Conservation (phyloP, 1,284 basidiomycete genomes). For the Cutaneotrichosporon curvatum region DNA sequence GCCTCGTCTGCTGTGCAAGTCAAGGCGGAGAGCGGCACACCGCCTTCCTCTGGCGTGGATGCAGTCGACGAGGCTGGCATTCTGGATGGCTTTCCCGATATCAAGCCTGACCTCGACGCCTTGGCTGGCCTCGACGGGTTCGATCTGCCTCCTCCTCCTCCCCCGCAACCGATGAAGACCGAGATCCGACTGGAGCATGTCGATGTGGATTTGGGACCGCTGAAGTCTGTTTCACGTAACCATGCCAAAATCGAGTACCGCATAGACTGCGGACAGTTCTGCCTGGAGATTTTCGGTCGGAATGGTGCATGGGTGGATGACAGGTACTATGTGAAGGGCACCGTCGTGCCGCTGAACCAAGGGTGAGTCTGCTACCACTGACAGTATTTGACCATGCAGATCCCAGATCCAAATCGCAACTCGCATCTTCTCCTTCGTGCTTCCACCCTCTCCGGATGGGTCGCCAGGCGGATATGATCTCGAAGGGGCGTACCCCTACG, state of each 20-base stretch:
- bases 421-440: constrained; percentile 91
- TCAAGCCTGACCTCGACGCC: constrained; percentile 13
- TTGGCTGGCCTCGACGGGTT: constrained; percentile 5
- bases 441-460: constrained; percentile 53
- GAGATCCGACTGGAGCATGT: constrained; percentile 52
- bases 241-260: constrained; percentile 85
- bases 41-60: no score
- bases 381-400: constrained; percentile 37
- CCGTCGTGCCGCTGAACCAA: constrained; percentile 70
- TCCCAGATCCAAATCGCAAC: constrained; percentile 98
- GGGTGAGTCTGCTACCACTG: constrained; percentile 52
- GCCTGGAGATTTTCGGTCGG: constrained; percentile 81
- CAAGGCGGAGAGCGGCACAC: no score
- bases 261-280: constrained; percentile 62
- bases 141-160: constrained; percentile 22
- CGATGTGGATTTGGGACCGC: constrained; percentile 91
- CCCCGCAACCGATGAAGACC: constrained; percentile 27
- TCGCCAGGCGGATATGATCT: constrained; percentile 18
- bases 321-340: constrained; percentile 82
- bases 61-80: no score
- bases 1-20: no score
- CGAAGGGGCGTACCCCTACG: constrained; percentile 16
- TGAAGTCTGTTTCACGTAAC: constrained; percentile 92
- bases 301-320: constrained; percentile 99
- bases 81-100: constrained; percentile 1